These are phyloP conservation scores for Spencermartinsiella ligniputridi DNA, from an alignment of 1,139 yeast species.

Conservation along the genomic window DNA sequence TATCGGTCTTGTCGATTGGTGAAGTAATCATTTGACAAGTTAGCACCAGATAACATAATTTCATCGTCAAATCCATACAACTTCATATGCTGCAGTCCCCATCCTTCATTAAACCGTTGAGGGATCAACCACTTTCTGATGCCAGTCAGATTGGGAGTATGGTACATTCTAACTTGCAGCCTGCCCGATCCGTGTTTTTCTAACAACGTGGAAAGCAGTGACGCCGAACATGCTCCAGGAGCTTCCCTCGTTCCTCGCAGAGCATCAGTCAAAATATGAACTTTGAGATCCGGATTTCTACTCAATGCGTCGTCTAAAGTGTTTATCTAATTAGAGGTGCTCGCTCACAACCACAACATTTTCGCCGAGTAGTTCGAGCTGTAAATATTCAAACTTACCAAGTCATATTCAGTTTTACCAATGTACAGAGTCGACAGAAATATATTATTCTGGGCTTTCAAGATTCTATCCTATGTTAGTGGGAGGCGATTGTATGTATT, in stretches of 20 bases:
- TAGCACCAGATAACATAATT: conserved; percentile 85
- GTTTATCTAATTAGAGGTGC: too few species aligned
- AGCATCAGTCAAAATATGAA: conserved; percentile 78
- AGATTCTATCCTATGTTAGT: conserved; percentile 24
- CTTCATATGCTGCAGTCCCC: conserved; percentile 96
- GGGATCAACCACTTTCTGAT: conserved; percentile 64
- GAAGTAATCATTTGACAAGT: conserved; percentile 83
- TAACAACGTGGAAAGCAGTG: conserved; percentile 63
- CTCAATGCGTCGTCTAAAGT: conserved; percentile 44
- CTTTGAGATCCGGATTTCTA: conserved; percentile 55
- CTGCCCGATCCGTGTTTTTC: conserved; percentile 61
- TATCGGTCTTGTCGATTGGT: conserved; percentile 96
- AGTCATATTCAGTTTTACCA: conserved; percentile 77
- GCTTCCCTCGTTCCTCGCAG: conserved; percentile 91
- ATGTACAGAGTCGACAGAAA: conserved; percentile 83
- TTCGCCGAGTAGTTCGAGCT: too few species aligned
- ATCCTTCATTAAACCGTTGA: conserved; percentile 80
- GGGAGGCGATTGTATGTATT: too few species aligned
- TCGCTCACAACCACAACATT: too few species aligned
- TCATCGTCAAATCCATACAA: conserved; percentile 92
- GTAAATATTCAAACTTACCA: conserved; percentile 34
- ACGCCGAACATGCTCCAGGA: conserved; percentile 74
- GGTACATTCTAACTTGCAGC: conserved; percentile 79
- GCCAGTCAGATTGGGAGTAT: conserved; percentile 82
- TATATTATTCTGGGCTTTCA: conserved; percentile 53